These are phyloP conservation scores for Mortierella claussenii DNA, from an alignment of 192 early-diverging fungal species.

Conservation along the genomic window DNA sequence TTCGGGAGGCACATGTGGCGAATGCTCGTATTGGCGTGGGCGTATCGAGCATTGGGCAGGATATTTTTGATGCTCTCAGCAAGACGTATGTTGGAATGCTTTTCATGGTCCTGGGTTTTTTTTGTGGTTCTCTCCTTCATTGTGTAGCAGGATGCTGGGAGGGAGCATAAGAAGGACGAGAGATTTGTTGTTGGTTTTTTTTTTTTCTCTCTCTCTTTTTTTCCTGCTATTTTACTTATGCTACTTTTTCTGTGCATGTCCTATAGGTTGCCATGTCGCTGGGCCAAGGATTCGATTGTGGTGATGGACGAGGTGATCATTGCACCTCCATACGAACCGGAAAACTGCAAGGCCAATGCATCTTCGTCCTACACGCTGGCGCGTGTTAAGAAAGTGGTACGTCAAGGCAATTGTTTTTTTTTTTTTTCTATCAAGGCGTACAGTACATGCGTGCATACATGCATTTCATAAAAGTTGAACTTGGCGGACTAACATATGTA, in stretches of 20 bases:
- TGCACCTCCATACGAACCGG: slow-evolving; percentile 76
- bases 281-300: slow-evolving; percentile 77
- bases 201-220: neutral
- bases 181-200: neutral
- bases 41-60: slow-evolving; percentile 78
- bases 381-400: slow-evolving; percentile 81
- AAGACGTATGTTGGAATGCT: slow-evolving; percentile 84
- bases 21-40: slow-evolving; percentile 80
- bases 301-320: slow-evolving; percentile 86
- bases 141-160: neutral
- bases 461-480: neutral
- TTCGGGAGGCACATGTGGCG: slow-evolving; percentile 56
- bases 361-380: slow-evolving; percentile 67
- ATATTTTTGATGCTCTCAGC: slow-evolving; percentile 82
- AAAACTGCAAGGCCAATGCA: slow-evolving; percentile 71
- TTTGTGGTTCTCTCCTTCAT: neutral
- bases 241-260: too few relatives aligned
- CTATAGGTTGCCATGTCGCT: slow-evolving; percentile 78
- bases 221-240: neutral
- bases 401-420: slow-evolving; percentile 6
- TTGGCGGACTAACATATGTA: slow-evolving; percentile 1
- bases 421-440: neutral
- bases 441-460: neutral
- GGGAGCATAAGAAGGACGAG: too few relatives aligned
- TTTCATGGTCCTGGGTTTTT: too few relatives aligned